Evolutionary conservation across 106 monocot species (phyloP).

Genomic region (Gastrodia elata): DNA sequence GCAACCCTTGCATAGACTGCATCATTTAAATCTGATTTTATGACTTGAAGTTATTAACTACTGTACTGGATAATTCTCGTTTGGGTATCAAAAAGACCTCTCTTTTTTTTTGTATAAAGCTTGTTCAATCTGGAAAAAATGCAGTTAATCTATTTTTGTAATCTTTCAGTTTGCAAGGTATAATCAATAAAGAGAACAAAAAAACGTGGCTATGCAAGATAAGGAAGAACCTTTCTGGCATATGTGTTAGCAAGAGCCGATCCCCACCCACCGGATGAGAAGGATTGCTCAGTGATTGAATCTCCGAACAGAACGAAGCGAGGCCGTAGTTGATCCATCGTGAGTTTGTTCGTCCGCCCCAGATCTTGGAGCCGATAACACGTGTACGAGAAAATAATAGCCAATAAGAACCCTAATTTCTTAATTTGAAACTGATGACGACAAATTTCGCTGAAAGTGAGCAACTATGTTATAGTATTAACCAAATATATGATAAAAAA

Average conservation of each 20-base stretch:
- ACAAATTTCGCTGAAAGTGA: too few species aligned
- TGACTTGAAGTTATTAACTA: background rate
- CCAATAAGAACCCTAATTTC: background rate
- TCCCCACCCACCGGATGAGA: conserved; percentile 76
- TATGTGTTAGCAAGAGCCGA: conserved; percentile 80
- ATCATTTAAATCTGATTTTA: background rate
- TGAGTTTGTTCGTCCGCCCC: background rate
- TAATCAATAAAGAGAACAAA: background rate
- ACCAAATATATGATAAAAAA: too few species aligned
- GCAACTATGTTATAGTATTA: too few species aligned
- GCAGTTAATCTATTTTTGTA: background rate
- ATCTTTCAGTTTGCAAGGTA: background rate
- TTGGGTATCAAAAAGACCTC: background rate
- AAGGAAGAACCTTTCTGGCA: conserved; percentile 58
- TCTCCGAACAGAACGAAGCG: conserved; percentile 81
- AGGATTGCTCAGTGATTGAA: conserved; percentile 91
- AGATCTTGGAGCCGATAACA: background rate
- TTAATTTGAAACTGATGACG: background rate
- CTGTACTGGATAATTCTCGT: background rate
- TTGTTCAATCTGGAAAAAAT: background rate
- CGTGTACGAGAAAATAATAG: background rate
- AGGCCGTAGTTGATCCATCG: conserved; percentile 20
- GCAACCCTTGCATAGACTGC: background rate
- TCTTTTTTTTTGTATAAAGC: background rate
- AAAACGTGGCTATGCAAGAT: background rate